phyloP scores from a whole-genome alignment of 2,329 filamentous ascomycete species.

The Xylaria sp. region DNA sequence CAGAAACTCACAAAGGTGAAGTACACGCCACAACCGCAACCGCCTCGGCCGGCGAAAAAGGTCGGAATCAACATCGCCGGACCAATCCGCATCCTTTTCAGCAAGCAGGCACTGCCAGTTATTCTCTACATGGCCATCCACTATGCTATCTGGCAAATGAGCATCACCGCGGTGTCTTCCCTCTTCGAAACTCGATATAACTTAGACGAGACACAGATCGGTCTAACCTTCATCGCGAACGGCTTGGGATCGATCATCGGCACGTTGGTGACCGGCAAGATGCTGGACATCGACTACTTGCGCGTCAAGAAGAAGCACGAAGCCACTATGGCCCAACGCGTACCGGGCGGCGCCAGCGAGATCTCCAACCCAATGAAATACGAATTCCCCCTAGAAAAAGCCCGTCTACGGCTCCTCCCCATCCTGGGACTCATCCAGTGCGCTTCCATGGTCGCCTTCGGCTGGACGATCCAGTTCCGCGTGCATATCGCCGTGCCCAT shows the following conservation, averaged over 20 bases:
- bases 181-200: constrained; percentile 42
- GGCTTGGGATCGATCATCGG: constrained; percentile 51
- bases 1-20: constrained; percentile 29
- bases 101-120: constrained; percentile 39
- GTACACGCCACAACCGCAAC: constrained; percentile 17
- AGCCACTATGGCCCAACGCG: not conserved
- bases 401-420: constrained; percentile 45
- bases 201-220: constrained; percentile 41
- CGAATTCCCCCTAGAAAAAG: constrained; percentile 44
- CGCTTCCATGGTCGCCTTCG: constrained; percentile 44
- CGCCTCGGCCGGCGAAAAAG: constrained; percentile 16
- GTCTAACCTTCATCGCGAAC: constrained; percentile 50
- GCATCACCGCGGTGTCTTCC: constrained; percentile 47
- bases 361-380: not conserved
- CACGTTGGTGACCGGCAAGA: constrained; percentile 45
- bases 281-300: constrained; percentile 48
- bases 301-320: constrained; percentile 34
- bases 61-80: constrained; percentile 41
- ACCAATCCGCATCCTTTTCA: constrained; percentile 43
- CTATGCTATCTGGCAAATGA: constrained; percentile 52
- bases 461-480: constrained; percentile 46
- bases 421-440: constrained; percentile 42
- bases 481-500: constrained; percentile 47
- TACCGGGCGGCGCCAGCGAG: not conserved
- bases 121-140: constrained; percentile 45